Base-by-base conservation (phyloP, 140 eudicot species). In the Anethum foeniculum region DNA sequence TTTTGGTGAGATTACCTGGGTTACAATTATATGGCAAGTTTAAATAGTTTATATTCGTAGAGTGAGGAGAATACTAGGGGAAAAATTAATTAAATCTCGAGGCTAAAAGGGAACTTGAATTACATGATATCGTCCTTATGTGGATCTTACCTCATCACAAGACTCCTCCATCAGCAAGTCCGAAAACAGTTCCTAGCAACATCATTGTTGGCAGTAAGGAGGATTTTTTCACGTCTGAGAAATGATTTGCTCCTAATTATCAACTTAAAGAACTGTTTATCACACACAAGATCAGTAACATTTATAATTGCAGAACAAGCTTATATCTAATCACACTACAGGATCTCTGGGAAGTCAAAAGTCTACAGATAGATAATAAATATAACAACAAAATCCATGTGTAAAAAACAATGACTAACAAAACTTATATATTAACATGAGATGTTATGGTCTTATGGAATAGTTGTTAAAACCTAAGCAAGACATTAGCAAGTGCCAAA, bases 391-490 rank as follows among this genome's bases (percentile, higher is more conserved):
- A 60, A 23, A n/a, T n/a, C 30, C 32, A n/a, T n/a, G 34, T 10
- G 27, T 10, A n/a, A 10, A 62, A 25, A 62, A 62, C 69, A 25
- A 67, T 32, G 76, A 38, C 30, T 0, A 46, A 75, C 3, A 75
- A 12, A 74, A 74, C 21, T 19, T 43, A 0, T 23, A 43, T 19
- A 1, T 60, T 77, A 71, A 34, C 38, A 34, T 34, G 69, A 62
- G 47, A 60, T 60, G 74, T 79, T 39, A 71, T 36, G 82, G 47
- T 76, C 38, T 52, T 12, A 56, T 38, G 21, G 79, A 1, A 28
- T 34, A 62, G 69, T 62, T 75, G 83, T 86, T 81, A 67, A 82
- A 82, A 87, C 72, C 71, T 78, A 85, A 86, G 76, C 75, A 73
- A 65, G 81, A 25, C 9, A 46, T 54, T 12, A 78, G 15, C 80